A percentile compares a stretch with the other conserved stretches of the same genome.
phyloP scores from a whole-genome alignment of 306 rosid genomes.

The Vigna trinervia region DNA sequence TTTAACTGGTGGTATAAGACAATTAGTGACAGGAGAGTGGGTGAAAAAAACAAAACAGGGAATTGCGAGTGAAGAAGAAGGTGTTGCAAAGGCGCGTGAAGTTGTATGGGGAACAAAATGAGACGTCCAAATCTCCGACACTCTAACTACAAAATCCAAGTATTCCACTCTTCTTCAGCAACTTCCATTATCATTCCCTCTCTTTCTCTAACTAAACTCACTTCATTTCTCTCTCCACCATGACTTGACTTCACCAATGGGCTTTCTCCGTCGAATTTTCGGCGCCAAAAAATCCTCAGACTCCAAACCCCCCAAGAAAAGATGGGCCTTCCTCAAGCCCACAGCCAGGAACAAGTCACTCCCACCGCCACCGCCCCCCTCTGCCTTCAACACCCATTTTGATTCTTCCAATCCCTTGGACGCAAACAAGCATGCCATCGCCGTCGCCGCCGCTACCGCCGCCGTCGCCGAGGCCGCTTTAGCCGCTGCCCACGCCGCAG shows the following conservation, averaged over 20 bases:
- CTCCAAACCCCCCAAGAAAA: slow-evolving; percentile 43
- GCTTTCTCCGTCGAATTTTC: slow-evolving; percentile 90
- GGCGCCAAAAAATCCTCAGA: slow-evolving; percentile 56
- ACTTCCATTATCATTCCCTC: slow-evolving; percentile 7
- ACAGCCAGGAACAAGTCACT: slow-evolving; percentile 34
- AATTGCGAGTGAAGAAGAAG: slow-evolving; percentile 14
- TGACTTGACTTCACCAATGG: slow-evolving; percentile 61
- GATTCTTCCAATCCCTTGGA: slow-evolving; percentile 50
- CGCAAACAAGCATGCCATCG: slow-evolving; percentile 86
- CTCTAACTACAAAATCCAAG: slow-evolving; percentile 35
- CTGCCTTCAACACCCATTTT: neutral
- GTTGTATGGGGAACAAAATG: neutral
- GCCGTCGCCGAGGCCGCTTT: slow-evolving; percentile 95
- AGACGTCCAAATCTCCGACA: slow-evolving; percentile 43
- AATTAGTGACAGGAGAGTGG: neutral
- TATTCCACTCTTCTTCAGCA: slow-evolving; percentile 12
- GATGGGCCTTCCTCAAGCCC: slow-evolving; percentile 56
- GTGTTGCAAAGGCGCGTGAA: slow-evolving; percentile 22
- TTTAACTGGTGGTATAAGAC: neutral
- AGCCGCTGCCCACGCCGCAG: slow-evolving; percentile 93
- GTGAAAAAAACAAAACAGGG: neutral
- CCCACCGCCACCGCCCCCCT: neutral
- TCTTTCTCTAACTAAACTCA: slow-evolving; percentile 18
- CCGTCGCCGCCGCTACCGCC: slow-evolving; percentile 94
- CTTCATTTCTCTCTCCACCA: slow-evolving; percentile 28